Base-by-base conservation (phyloP, 2,329 filamentous ascomycete species). In the Aspergillus pseudoglaucus region DNA sequence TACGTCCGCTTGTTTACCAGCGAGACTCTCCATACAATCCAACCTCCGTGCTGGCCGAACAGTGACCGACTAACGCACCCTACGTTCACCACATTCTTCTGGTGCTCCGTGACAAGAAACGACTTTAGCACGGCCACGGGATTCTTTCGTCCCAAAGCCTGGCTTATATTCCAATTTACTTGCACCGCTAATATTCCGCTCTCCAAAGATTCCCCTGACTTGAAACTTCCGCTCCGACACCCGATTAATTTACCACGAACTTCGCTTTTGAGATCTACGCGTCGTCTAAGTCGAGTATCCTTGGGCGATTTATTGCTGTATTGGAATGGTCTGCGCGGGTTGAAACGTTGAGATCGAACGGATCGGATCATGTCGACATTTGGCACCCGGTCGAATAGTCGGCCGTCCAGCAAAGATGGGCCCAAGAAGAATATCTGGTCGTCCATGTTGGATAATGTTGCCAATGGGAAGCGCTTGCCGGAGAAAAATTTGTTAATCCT, bases 401-500 rank as follows among this genome's bases (percentile, higher is more conserved):
- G 69, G 44, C 66, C 71, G 30, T 64, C 68, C 32, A 78, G 75
- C 69, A 84, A 87, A 59, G 84, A 85, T 67, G 72, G 73, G 40
- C 71, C 74, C 54, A 90, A 88, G 73, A 88, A 88, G 71, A 88
- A 95, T 65, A 84, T 96, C 70, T 96, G 91, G 91, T 90, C 87
- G 52, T 90, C 88, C 40, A 88, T 96, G 86, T 78, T 96, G 57
- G 88, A 94, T 69, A 85, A 82, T 46, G 90, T 93, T 58, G 89
- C 90, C 59, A 95, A 87, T 70, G 89, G 88, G 57, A 94, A 93
- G 75, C 81, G 87, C 58, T 74, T 96, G 61, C 88, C 90, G 5
- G 89, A 95, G 72, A 96, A 95, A 79, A 94, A 90, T 66, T 73
- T 96, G 53, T 73, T 96, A 38, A 84, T 96, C 18, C 73, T 96